phyloP scores from a whole-genome alignment of 2,329 filamentous ascomycete genomes.

The Alternaria arborescens region DNA sequence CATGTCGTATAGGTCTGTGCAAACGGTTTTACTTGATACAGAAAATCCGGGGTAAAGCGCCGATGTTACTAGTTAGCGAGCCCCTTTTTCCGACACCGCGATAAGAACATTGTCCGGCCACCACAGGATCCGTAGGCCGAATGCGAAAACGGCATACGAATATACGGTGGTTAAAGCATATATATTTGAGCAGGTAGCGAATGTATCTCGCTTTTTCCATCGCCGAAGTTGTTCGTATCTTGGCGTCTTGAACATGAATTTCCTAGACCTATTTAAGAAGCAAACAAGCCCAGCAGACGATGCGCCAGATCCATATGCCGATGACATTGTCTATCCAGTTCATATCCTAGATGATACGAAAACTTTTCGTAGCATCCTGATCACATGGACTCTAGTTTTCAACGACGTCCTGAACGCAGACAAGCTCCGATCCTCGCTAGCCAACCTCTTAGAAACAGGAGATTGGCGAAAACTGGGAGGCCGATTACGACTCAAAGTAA shows the following conservation, averaged over 20 bases:
- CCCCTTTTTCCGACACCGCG: neutral
- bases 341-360: conserved; percentile 31
- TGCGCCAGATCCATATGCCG: neutral
- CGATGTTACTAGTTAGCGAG: neutral
- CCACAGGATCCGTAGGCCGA: neutral
- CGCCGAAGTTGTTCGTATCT: neutral
- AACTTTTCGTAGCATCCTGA: conserved; percentile 20
- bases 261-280: neutral
- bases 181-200: neutral
- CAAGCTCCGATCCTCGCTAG: conserved; percentile 50
- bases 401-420: conserved; percentile 58
- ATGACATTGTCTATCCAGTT: conserved; percentile 29
- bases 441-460: conserved; percentile 8
- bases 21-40: neutral
- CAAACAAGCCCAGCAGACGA: neutral
- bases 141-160: neutral
- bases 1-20: neutral
- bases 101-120: neutral
- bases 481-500: neutral
- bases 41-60: neutral
- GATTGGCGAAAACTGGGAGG: neutral
- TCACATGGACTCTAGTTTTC: conserved; percentile 52
- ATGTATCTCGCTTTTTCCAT: no score
- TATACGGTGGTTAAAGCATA: neutral
- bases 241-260: neutral